These are phyloP conservation scores for Mortierella sp. DNA, from an alignment of 371 early-diverging fungal species.

Conservation along the genomic window DNA sequence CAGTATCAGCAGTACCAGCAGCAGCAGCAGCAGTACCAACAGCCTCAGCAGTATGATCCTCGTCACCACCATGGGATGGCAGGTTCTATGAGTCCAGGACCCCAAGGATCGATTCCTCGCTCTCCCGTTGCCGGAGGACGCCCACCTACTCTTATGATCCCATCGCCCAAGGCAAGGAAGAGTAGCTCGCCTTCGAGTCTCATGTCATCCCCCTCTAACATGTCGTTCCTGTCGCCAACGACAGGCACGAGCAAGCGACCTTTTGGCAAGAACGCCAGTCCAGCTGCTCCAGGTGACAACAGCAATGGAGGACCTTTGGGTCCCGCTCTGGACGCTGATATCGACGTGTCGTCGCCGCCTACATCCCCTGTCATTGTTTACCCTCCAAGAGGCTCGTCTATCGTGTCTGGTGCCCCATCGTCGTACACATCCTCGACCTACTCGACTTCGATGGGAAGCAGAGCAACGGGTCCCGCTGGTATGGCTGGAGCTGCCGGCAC, in stretches of 20 bases:
- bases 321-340: constrained; percentile 7
- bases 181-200: constrained; percentile 53
- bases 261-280: constrained; percentile 4
- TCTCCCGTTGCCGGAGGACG: constrained; percentile 4
- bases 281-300: neutral
- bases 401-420: constrained; percentile 12
- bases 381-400: constrained; percentile 8
- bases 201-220: constrained; percentile 55
- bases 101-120: neutral
- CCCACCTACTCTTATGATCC: constrained; percentile 16
- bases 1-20: constrained; percentile 21
- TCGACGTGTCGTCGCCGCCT: constrained; percentile 13
- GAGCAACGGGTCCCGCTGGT: neutral
- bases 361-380: constrained; percentile 18
- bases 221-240: constrained; percentile 40
- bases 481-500: constrained; percentile 13
- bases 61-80: neutral
- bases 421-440: constrained; percentile 7
- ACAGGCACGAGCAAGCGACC: constrained; percentile 27
- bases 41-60: neutral
- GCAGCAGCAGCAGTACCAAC: neutral
- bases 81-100: constrained; percentile 12
- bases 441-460: constrained; percentile 14
- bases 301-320: constrained; percentile 14
- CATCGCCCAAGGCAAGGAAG: constrained; percentile 46